Base-by-base conservation (phyloP, 345 rosid genomes). In the Cardamine chenopodiifolia region DNA sequence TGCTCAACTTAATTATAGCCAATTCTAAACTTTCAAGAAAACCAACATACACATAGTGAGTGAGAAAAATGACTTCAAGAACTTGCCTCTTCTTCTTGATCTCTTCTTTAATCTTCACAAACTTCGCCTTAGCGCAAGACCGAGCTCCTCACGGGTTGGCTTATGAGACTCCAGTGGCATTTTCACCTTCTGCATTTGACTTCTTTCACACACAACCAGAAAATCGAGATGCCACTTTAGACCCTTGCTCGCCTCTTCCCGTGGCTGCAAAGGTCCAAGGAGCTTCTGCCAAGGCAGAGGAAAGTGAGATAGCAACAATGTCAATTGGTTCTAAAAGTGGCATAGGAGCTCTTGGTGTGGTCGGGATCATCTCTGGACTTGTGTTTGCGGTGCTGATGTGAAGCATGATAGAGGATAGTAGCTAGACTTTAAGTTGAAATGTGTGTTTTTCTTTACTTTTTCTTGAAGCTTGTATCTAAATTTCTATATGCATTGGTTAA, bases 101-200 rank as follows among this genome's bases (percentile, higher is more conserved):
- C 59, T 81, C 78, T 60, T 60, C 76, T 78, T 25, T 81, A 25
- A 7, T 85, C 60, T 32, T 83, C 64, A 53, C 84, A 52, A 77
- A 75, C 67, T 32, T 75, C 2, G 82, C 85, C 29, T 58, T 39
- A 54, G 93, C 87, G 15, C 89, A 92, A 73, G 91, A 68, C 20
- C 84, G 99, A 81, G 96, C 97, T 68, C 99, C 97, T 62, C 99
- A 95, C 58, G 99, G 99, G 2, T 79, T 95, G 0, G 84, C 66
- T 49, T 64, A 86, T 39, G 92, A 89, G 78, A 85, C 37, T 6
- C 99, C 97, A 0, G 34, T 69, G 71, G 91, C 96, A 2, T 88
- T 95, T 62, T 82, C 99, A 11, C 97, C 97, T 5, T 85, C 93
- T 32, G 94, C 97, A 13, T 85, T 83, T 70, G 87, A 86, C 9